Conservation (phyloP, 129 eudicot genomes). For the Smallanthus sonchifolius region DNA sequence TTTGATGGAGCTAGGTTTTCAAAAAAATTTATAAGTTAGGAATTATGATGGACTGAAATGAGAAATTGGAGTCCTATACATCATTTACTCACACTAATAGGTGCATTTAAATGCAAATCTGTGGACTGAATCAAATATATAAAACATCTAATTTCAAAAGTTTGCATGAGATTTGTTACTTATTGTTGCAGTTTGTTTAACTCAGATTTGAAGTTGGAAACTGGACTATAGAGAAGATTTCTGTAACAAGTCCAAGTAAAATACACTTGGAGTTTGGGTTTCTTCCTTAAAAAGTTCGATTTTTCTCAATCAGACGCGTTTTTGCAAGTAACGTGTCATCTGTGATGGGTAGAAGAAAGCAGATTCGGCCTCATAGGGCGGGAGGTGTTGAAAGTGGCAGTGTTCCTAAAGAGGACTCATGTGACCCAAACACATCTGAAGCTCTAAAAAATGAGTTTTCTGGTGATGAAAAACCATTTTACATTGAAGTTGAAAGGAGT, state of each 20-base stretch:
- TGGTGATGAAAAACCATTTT: constrained; percentile 35
- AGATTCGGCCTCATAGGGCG: constrained; percentile 60
- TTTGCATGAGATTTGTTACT: constrained; percentile 18
- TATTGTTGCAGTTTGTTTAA: constrained; percentile 13
- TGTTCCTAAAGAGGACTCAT: constrained; percentile 24
- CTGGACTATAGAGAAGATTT: constrained; percentile 10
- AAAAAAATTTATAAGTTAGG: background rate
- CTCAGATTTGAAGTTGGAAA: constrained; percentile 20
- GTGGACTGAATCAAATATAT: background rate
- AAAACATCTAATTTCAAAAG: background rate
- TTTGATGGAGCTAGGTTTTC: background rate
- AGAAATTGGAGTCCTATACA: constrained; percentile 6
- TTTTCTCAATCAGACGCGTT: background rate
- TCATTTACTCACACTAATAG: background rate
- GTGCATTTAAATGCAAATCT: constrained; percentile 4
- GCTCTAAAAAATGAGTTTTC: constrained; percentile 17
- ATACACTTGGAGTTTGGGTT: background rate
- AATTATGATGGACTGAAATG: background rate
- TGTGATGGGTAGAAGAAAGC: constrained; percentile 78
- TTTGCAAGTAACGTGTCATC: constrained; percentile 16
- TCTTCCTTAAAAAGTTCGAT: background rate
- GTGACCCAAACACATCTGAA: constrained; percentile 15
- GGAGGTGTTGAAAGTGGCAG: constrained; percentile 30
- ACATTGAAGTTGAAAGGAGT: constrained; percentile 55
- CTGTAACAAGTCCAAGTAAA: background rate